phyloP scores from a whole-genome alignment of 139 green algal species.

The Nannochloris sp. region DNA sequence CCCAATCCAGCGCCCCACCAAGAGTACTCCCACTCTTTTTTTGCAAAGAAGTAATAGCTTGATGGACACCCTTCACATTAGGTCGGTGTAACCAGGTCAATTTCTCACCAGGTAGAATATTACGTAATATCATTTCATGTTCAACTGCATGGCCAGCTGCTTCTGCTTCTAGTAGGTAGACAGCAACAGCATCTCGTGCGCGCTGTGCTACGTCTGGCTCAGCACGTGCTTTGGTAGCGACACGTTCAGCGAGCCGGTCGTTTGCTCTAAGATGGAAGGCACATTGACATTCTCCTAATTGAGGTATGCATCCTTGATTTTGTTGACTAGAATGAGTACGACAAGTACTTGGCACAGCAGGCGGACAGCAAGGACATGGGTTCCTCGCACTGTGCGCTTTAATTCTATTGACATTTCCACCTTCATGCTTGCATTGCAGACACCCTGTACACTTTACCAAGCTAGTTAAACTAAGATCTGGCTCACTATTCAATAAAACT shows the following conservation, averaged over 20 bases:
- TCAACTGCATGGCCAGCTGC: conserved; percentile 20
- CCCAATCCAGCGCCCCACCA: conserved; percentile 41
- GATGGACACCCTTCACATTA: conserved; percentile 12
- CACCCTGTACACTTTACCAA: conserved; percentile 24
- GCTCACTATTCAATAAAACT: neutral
- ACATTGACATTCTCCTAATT: conserved; percentile 19
- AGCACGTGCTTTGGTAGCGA: conserved; percentile 12
- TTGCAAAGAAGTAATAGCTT: neutral
- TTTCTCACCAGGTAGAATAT: neutral
- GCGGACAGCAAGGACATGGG: no score
- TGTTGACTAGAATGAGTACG: neutral
- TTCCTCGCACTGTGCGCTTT: conserved; percentile 20
- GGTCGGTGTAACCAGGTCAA: conserved; percentile 39
- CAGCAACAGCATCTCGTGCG: conserved; percentile 9
- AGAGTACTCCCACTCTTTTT: no score
- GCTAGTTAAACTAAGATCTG: neutral
- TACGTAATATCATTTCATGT: neutral
- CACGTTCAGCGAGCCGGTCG: conserved; percentile 19
- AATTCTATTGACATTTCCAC: conserved; percentile 7
- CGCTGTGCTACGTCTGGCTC: conserved; percentile 23
- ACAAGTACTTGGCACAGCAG: neutral
- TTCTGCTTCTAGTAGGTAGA: conserved; percentile 17
- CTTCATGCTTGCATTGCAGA: conserved; percentile 24
- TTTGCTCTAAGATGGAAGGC: conserved; percentile 25
- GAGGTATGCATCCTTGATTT: neutral